Evolutionary conservation across 176 grass and related monocot genomes (phyloP).

Genomic region (Aegilops bicornis): DNA sequence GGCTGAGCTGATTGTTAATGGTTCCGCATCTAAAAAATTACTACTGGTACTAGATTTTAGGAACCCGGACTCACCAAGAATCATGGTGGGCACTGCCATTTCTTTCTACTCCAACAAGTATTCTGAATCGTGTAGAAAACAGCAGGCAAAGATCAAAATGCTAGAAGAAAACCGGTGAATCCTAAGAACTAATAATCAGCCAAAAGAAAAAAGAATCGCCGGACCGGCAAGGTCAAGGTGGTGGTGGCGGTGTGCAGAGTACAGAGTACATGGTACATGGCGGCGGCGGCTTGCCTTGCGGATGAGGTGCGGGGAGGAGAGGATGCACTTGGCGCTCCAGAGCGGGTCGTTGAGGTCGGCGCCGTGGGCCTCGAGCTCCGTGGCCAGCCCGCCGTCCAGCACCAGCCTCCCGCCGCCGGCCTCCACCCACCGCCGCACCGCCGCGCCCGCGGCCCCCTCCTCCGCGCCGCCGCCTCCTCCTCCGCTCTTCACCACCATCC

Average conservation of each 20-base stretch:
- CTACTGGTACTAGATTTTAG: background rate
- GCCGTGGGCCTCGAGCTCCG: slow-evolving; percentile 93
- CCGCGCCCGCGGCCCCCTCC: slow-evolving; percentile 22
- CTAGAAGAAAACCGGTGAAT: background rate
- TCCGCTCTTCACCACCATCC: slow-evolving; percentile 26
- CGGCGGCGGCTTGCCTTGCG: slow-evolving; percentile 40
- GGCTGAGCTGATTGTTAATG: background rate
- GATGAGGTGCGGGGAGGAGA: slow-evolving; percentile 78
- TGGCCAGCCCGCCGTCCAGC: slow-evolving; percentile 90
- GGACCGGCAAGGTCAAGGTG: background rate
- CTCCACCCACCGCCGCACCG: slow-evolving; percentile 52
- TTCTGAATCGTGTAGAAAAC: background rate
- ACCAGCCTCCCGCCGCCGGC: slow-evolving; percentile 55
- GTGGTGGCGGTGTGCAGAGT: background rate
- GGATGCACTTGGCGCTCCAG: slow-evolving; percentile 97
- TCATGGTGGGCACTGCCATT: background rate
- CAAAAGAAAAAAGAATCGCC: background rate
- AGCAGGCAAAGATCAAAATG: background rate
- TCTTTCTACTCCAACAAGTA: background rate
- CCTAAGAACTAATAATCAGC: background rate
- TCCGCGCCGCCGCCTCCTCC: slow-evolving; percentile 14
- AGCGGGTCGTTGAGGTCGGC: slow-evolving; percentile 96
- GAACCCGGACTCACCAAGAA: background rate
- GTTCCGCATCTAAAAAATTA: background rate
- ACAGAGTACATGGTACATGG: background rate